phyloP scores from a whole-genome alignment of 345 rosid species.

The Lepidium sativum region DNA sequence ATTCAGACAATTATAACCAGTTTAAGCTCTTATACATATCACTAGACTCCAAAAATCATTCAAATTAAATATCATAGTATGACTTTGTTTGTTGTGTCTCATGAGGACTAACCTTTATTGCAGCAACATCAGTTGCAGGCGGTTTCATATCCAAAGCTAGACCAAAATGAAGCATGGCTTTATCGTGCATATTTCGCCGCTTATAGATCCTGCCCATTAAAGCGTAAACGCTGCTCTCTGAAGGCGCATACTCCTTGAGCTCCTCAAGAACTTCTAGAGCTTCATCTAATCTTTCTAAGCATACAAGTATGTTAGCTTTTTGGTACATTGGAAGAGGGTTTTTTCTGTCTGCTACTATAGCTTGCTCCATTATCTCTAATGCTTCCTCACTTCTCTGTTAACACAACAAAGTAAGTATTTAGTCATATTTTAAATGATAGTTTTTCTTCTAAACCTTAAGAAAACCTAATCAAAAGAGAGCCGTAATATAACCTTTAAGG shows the following conservation, averaged over 20 bases:
- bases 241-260: slow-evolving; percentile 88
- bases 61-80: not conserved
- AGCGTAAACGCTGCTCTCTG: slow-evolving; percentile 89
- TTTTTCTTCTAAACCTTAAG: not conserved
- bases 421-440: not conserved
- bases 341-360: slow-evolving; percentile 80
- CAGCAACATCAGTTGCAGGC: slow-evolving; percentile 82
- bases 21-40: not conserved
- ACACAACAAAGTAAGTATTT: not conserved
- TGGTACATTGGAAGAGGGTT: slow-evolving; percentile 99
- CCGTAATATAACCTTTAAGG: slow-evolving; percentile 46
- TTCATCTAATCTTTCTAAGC: slow-evolving; percentile 71
- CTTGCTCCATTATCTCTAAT: slow-evolving; percentile 81
- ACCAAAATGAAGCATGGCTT: slow-evolving; percentile 92
- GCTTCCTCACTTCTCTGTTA: slow-evolving; percentile 85
- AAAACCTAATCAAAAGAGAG: not conserved
- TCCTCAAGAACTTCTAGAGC: slow-evolving; percentile 88
- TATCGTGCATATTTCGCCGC: slow-evolving; percentile 64
- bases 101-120: slow-evolving; percentile 59
- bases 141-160: slow-evolving; percentile 97
- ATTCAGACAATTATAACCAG: slow-evolving; percentile 3
- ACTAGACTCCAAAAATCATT: not conserved
- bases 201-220: slow-evolving; percentile 90
- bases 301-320: slow-evolving; percentile 78
- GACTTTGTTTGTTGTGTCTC: not conserved